Conservation (phyloP, 2,329 filamentous ascomycete species). For the Aspergillus sp. region DNA sequence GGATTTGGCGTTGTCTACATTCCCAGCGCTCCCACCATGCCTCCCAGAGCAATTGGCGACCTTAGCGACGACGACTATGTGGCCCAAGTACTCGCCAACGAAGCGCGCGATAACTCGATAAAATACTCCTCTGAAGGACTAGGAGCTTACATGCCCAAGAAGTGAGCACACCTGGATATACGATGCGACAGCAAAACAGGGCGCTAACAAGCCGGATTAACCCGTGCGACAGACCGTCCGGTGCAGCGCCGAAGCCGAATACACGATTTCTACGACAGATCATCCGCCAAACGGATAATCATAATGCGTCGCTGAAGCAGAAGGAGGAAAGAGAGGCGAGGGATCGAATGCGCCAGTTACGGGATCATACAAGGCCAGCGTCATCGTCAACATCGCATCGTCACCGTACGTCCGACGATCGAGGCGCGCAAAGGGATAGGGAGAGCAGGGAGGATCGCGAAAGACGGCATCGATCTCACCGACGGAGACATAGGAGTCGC, state of each 20-base stretch:
- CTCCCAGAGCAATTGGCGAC: conserved; percentile 35
- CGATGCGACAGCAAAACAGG: too few relatives aligned
- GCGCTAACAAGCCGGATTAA: background rate
- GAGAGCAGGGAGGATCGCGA: conserved; percentile 16
- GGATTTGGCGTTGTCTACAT: background rate
- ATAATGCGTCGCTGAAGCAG: conserved; percentile 78
- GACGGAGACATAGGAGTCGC: conserved; percentile 21
- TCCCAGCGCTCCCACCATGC: conserved; percentile 16
- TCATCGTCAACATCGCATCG: conserved; percentile 26
- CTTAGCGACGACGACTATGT: conserved; percentile 52
- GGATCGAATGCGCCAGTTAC: conserved; percentile 57
- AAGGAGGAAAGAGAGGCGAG: conserved; percentile 75
- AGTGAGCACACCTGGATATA: conserved; percentile 29
- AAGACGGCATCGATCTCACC: conserved; percentile 18
- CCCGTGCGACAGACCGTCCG: conserved; percentile 45
- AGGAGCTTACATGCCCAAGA: conserved; percentile 54
- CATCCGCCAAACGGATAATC: conserved; percentile 75
- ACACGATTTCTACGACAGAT: conserved; percentile 82
- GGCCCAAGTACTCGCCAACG: conserved; percentile 67
- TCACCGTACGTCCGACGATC: conserved; percentile 9
- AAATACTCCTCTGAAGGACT: conserved; percentile 69
- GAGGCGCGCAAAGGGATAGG: conserved; percentile 9
- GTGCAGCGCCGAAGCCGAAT: conserved; percentile 74
- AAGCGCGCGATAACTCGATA: conserved; percentile 65
- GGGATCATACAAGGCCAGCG: conserved; percentile 27